Base-by-base conservation (phyloP, 805 yeast genomes). In the Metschnikowia anglica region DNA sequence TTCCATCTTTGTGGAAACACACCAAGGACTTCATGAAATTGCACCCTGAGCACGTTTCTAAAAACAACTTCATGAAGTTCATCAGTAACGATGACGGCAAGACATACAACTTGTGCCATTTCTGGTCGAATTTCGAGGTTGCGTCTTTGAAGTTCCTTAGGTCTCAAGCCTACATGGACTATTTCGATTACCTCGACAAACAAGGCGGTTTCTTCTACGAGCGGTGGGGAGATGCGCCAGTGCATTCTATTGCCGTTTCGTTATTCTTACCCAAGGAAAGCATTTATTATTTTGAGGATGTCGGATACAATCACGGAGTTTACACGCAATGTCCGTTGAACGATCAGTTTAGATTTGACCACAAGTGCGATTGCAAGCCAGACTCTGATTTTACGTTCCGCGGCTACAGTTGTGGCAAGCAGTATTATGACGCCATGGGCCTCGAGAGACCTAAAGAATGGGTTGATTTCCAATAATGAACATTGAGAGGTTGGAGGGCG, bases 191-290 rank as follows among this genome's bases (percentile, higher is more conserved):
- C 58, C 66, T 86, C 34, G 95, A 86, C 58, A 46, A 62, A 35
- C 60, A 76, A 2, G 95, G 95, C 44, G 95, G 95, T 0, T 86
- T 86, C 60, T 86, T 79, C 61, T 85, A 85, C 58, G 93, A 88
- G 66, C 73, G 96, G 52, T 88, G 96, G 95, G 96, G 96, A 16
- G 96, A 88, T 64, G 96, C 95, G 21, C 96, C 96, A 24, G 82
- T 88, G 31, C 96, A 88, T 63, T 85, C 95, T 3, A 81, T 88
- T 55, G 96, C 93, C 23, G 96, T 86, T 19, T 70, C 93, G 3
- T 68, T 88, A 51, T 85, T 88, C 68, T 59, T 86, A 61, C 80
- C 85, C 43, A 79, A 77, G 61, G 80, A 77, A 46, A 70, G 80
- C 55, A 67, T 88, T 37, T 95, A 88, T 59, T 61, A 83, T 73